Evolutionary conservation across 768 basidiomycete species (phyloP).

Genomic region (Podaxis sp.): DNA sequence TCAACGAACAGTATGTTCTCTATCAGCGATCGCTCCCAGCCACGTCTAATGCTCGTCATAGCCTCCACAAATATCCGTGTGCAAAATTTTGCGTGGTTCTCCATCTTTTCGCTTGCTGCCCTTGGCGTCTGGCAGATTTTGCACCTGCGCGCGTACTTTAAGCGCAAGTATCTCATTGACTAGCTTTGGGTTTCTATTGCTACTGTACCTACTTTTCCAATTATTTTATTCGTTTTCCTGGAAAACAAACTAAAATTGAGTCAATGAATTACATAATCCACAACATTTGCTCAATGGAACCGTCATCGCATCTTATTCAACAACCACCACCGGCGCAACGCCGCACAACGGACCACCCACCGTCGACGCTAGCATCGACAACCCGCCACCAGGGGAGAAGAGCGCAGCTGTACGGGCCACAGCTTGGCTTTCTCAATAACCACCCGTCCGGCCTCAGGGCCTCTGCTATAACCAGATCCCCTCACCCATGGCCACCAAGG

Average conservation of each 20-base stretch:
- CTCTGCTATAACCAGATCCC: neutral
- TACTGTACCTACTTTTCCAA: neutral
- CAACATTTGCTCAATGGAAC: neutral
- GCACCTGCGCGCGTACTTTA: slow-evolving; percentile 94
- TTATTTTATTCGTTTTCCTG: neutral
- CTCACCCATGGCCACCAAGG: slow-evolving; percentile 60
- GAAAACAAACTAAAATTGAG: neutral
- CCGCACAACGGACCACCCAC: neutral
- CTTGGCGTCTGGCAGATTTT: slow-evolving; percentile 95
- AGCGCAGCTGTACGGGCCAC: slow-evolving; percentile 2
- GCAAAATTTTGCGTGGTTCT: slow-evolving; percentile 91
- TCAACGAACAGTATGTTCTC: slow-evolving; percentile 79
- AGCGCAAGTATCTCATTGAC: slow-evolving; percentile 92
- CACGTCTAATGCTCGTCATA: slow-evolving; percentile 29
- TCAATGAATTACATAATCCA: slow-evolving; percentile 7
- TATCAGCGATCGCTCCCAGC: neutral
- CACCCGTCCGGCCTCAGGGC: neutral
- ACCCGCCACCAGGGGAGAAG: neutral
- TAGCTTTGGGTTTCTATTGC: slow-evolving; percentile 26
- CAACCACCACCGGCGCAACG: neutral
- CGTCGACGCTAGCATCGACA: neutral
- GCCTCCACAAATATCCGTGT: slow-evolving; percentile 92
- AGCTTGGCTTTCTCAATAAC: neutral
- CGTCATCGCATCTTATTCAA: neutral
- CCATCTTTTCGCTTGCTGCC: slow-evolving; percentile 71